phyloP scores from a whole-genome alignment of 1,284 basidiomycete species.

The Ganoderma lucidum region DNA sequence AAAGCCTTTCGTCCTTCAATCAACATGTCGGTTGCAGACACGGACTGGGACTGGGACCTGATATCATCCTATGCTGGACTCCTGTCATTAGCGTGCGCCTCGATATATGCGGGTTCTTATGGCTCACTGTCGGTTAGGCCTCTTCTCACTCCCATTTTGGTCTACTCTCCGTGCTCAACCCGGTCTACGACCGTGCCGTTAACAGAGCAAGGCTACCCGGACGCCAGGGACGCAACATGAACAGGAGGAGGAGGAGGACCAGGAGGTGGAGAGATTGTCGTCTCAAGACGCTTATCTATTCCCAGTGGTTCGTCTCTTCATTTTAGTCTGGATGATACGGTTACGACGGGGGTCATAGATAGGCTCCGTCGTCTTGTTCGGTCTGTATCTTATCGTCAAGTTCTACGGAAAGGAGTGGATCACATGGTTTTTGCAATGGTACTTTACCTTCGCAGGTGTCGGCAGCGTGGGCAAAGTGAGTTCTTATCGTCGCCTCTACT shows the following conservation, averaged over 20 bases:
- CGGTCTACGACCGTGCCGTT: too few species aligned
- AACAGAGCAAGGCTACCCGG: too few species aligned
- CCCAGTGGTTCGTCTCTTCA: too few species aligned
- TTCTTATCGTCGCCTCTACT: constrained; percentile 2
- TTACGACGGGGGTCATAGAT: not conserved
- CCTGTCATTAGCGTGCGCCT: not conserved
- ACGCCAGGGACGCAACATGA: constrained; percentile 38
- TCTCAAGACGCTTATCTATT: too few species aligned
- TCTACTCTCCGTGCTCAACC: too few species aligned
- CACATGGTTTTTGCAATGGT: too few species aligned
- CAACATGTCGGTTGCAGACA: constrained; percentile 27
- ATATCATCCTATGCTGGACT: not conserved
- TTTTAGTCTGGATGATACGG: too few species aligned
- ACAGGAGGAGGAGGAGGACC: constrained; percentile 54
- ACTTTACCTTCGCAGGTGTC: not conserved
- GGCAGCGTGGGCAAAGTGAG: constrained; percentile 23
- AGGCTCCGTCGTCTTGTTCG: not conserved
- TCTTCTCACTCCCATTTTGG: not conserved
- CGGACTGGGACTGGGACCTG: constrained; percentile 54
- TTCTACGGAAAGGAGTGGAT: constrained; percentile 53
- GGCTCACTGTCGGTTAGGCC: not conserved
- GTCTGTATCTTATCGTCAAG: not conserved
- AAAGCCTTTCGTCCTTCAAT: not conserved
- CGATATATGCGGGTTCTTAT: not conserved
- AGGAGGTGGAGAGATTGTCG: too few species aligned